Base-by-base conservation (phyloP, 129 eudicot species). In the Glebionis coronaria region DNA sequence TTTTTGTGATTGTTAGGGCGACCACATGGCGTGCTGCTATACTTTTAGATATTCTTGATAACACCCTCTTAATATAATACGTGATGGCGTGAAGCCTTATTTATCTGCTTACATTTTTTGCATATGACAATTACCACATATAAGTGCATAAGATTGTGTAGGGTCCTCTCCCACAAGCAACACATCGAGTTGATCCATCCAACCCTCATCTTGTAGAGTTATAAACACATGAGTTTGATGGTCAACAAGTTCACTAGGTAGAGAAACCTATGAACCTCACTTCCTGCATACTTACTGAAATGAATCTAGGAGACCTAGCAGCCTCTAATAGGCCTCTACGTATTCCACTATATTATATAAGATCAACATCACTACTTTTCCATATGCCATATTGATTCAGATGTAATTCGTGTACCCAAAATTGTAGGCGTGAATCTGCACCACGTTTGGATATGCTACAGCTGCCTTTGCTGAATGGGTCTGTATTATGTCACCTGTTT, bases 121-220 rank as follows among this genome's bases (percentile, higher is more conserved):
- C 86, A 89, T 84, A 79, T 92, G 95, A 64, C 98, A 92, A 82
- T 80, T 84, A 38, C 98, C 95, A 68, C 96, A 92, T 35, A 92
- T 92, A 31, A 88, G 91, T 51, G 98, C 98, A 69, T 82, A 88
- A 65, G 95, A 88, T 61, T 86, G 95, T 15, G 96, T 80, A 6
- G 96, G 98, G 72, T 92, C 98, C 89, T 92, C 98, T 28, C 98
- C 98, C 60, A 92, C 98, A 21, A 92, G 95, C 81, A 92, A 76
- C 31, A 96, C 98, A 7, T 95, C 98, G 76, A 92, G 61, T 54
- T 87, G 81, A 15, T 96, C 88, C 68, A 92, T 52, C 98, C 98
- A 92, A 44, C 98, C 95, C 25, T 90, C 87, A 71, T 84, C 94
- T 38, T 82, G 75, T 12, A 91, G 52, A 69, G 14, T 68, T 23